Base-by-base conservation (phyloP, 2,329 filamentous ascomycete species). In the Capronia epimyces region DNA sequence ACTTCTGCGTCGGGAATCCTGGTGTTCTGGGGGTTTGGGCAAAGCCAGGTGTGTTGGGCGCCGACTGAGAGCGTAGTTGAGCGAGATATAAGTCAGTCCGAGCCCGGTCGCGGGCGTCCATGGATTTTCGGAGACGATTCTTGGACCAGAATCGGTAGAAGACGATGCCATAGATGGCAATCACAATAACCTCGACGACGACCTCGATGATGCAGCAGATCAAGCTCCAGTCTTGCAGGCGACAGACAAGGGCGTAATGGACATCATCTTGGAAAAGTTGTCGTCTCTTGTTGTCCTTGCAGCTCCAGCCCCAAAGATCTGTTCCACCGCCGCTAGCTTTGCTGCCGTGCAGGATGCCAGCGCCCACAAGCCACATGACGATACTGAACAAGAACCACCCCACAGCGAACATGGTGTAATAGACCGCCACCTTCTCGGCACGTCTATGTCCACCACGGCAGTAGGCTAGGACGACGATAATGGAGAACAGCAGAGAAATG, bases 71-170 rank as follows among this genome's bases (percentile, higher is more conserved):
- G 59, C 83, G 82, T 32, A 87, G 79, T 69, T 88, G 85, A 49
- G 84, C 89, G 57, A 97, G 87, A 75, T 97, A 97, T 58, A 98
- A 81, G 68, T 97, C 90, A 55, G 87, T 91, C 57, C 93, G 87
- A 59, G 93, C 93, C 66, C 87, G 86, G 77, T 98, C 93, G 63
- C 93, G 89, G 67, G 87, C 77, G 67, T 95, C 87, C 93, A 98
- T 98, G 57, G 89, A 90, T 79, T 96, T 97, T 71, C 86, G 84
- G 57, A 98, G 87, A 67, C 87, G 86, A 68, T 89, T 86, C 80
- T 97, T 98, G 60, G 87, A 89, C 81, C 90, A 95, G 79, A 95
- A 94, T 63, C 93, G 87, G 78, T 95, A 97, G 77, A 97, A 96
- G 68, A 96, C 83, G 66, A 96, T 80, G 65, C 81, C 89, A 78